Conservation (phyloP, 805 yeast genomes). For the Candida tammaniensis region DNA sequence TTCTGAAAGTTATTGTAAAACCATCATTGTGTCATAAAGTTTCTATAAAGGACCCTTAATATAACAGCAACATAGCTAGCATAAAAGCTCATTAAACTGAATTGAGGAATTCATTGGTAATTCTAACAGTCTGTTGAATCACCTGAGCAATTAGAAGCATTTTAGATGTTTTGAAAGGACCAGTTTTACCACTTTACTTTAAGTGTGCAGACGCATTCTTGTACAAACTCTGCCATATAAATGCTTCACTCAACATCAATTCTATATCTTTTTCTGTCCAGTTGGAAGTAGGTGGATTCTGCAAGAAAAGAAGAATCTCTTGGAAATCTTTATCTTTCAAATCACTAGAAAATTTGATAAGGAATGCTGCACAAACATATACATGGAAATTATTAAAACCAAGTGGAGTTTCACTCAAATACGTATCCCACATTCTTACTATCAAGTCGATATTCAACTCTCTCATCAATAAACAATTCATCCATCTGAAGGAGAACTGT, state of each 20-base stretch:
- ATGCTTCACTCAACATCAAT: slow-evolving; percentile 90
- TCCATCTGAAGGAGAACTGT: slow-evolving; percentile 97
- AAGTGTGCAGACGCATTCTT: slow-evolving; percentile 89
- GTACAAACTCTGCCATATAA: slow-evolving; percentile 91
- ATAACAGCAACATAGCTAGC: too few relatives aligned
- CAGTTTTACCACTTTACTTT: too few relatives aligned
- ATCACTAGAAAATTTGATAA: slow-evolving; percentile 80
- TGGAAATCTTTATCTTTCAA: slow-evolving; percentile 88
- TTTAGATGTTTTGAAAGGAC: too few relatives aligned
- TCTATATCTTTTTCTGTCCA: slow-evolving; percentile 93
- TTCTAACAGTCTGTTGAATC: too few relatives aligned
- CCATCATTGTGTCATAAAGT: too few relatives aligned
- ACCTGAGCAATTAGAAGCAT: too few relatives aligned
- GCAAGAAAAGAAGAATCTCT: slow-evolving; percentile 87
- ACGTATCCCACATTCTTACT: slow-evolving; percentile 97
- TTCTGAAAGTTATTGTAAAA: too few relatives aligned
- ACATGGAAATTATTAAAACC: slow-evolving; percentile 93
- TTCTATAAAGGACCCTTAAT: too few relatives aligned
- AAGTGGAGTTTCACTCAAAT: slow-evolving; percentile 66
- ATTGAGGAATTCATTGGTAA: too few relatives aligned
- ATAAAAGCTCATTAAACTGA: background rate
- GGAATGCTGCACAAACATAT: slow-evolving; percentile 95
- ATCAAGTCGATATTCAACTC: slow-evolving; percentile 77
- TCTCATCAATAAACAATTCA: slow-evolving; percentile 96
- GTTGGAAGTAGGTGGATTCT: slow-evolving; percentile 78